phyloP scores from a whole-genome alignment of 2,329 filamentous ascomycete genomes.

The Atkinsonella texensis region DNA sequence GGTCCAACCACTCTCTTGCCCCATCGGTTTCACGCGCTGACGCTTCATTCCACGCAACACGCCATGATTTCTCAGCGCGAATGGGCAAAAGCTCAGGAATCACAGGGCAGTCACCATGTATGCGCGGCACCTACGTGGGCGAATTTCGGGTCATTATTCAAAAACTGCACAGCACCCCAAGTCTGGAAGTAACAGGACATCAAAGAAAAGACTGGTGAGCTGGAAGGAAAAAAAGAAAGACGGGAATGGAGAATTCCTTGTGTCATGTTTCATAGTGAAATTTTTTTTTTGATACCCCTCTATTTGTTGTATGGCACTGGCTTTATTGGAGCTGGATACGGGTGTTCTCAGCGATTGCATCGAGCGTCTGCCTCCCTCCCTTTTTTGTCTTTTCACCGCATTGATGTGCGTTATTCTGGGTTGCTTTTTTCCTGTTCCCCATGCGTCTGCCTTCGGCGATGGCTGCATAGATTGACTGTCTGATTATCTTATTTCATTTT shows the following conservation, averaged over 20 bases:
- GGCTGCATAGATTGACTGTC: not conserved
- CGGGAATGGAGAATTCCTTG: not conserved
- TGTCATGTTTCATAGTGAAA: not conserved
- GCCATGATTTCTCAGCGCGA: not conserved
- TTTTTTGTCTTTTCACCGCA: not conserved
- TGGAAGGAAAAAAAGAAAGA: not conserved
- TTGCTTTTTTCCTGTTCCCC: not conserved
- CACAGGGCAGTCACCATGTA: not conserved
- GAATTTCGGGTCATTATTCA: not conserved
- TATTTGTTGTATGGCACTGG: not conserved
- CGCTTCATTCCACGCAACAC: not conserved
- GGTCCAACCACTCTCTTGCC: not conserved
- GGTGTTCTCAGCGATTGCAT: not conserved
- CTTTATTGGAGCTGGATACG: not conserved
- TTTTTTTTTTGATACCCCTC: not conserved
- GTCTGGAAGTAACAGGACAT: constrained; percentile 1
- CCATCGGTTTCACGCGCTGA: not conserved
- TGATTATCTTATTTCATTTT: not conserved
- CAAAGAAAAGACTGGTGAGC: not conserved
- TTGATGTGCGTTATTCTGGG: no score
- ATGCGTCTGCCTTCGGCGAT: not conserved
- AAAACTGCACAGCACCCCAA: constrained; percentile 1
- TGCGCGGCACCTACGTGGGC: not conserved
- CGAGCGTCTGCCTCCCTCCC: not conserved
- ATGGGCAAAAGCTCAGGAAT: not conserved